Conservation (phyloP, 345 rosid genomes). For the Bruguiera sexangula region DNA sequence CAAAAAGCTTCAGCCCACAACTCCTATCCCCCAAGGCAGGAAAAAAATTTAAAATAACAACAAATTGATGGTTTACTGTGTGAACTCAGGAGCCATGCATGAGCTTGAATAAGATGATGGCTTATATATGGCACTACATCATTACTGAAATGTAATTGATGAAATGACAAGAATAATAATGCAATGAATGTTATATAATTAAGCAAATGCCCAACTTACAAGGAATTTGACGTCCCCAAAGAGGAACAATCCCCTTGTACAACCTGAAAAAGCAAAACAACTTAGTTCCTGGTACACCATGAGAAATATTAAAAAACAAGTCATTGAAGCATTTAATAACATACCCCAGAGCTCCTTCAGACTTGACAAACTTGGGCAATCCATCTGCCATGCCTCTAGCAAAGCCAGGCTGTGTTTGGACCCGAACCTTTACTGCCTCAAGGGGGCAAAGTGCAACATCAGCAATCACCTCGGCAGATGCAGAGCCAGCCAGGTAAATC, state of each 20-base stretch:
- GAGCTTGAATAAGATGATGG: too few relatives aligned
- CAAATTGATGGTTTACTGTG: too few relatives aligned
- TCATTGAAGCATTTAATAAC: constrained; percentile 17
- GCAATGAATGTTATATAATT: background rate
- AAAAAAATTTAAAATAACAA: background rate
- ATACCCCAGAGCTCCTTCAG: constrained; percentile 90
- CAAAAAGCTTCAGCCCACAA: too few relatives aligned
- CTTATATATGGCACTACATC: too few relatives aligned
- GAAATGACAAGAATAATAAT: background rate
- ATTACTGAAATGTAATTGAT: background rate
- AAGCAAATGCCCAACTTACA: constrained; percentile 47
- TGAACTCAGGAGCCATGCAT: too few relatives aligned
- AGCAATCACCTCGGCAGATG: constrained; percentile 94
- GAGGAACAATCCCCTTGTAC: constrained; percentile 95
- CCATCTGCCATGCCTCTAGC: constrained; percentile 96
- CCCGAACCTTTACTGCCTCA: constrained; percentile 99
- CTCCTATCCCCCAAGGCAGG: too few relatives aligned
- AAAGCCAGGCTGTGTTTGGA: constrained; percentile 99
- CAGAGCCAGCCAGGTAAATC: constrained; percentile 98
- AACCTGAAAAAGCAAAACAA: constrained; percentile 44
- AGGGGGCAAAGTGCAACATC: constrained; percentile 94
- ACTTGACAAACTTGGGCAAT: constrained; percentile 80
- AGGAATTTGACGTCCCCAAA: constrained; percentile 99
- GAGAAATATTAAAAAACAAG: background rate
- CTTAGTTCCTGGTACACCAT: constrained; percentile 6